Percentiles rank a stretch among this genome's conserved stretches.
phyloP scores from a whole-genome alignment of 2,329 filamentous ascomycete genomes.

The Alternaria brassicicola region DNA sequence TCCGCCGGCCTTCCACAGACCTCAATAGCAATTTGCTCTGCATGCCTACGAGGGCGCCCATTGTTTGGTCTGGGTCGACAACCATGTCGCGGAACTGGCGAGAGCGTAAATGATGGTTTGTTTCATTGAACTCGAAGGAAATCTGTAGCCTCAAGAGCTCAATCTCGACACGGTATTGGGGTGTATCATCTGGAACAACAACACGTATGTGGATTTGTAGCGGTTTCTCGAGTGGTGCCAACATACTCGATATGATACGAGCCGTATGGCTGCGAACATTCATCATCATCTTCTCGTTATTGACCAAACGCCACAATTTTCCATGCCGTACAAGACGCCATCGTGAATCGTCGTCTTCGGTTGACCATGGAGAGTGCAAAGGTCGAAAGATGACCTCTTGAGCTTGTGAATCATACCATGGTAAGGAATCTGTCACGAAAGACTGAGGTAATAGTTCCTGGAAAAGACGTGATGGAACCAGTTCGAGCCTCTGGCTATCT shows the following conservation, averaged over 20 bases:
- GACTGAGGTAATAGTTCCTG: conserved; percentile 37
- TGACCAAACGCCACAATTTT: conserved; percentile 23
- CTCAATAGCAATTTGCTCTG: conserved; percentile 31
- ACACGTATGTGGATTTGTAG: conserved; percentile 24
- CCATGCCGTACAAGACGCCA: neutral
- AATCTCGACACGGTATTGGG: conserved; percentile 12
- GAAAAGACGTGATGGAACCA: conserved; percentile 47
- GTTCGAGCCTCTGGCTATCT: conserved; percentile 19
- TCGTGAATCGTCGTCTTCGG: neutral
- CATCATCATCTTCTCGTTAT: conserved; percentile 4
- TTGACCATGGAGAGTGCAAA: conserved; percentile 11
- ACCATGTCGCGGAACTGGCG: conserved; percentile 35
- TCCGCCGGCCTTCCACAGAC: neutral
- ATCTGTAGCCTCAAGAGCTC: conserved; percentile 22
- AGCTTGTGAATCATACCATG: conserved; percentile 16
- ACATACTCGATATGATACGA: conserved; percentile 16
- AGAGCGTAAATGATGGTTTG: conserved; percentile 22
- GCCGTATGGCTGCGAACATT: conserved; percentile 9
- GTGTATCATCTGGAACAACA: neutral
- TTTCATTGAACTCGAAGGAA: conserved; percentile 12
- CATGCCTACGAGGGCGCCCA: conserved; percentile 35
- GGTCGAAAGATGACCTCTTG: conserved; percentile 20
- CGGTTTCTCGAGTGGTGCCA: conserved; percentile 25
- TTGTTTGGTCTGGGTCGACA: conserved; percentile 30
- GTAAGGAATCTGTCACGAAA: conserved; percentile 30